Evolutionary conservation across 225 moss, liverwort and hornwort species (phyloP).

Genomic region (Climacium dendroides): DNA sequence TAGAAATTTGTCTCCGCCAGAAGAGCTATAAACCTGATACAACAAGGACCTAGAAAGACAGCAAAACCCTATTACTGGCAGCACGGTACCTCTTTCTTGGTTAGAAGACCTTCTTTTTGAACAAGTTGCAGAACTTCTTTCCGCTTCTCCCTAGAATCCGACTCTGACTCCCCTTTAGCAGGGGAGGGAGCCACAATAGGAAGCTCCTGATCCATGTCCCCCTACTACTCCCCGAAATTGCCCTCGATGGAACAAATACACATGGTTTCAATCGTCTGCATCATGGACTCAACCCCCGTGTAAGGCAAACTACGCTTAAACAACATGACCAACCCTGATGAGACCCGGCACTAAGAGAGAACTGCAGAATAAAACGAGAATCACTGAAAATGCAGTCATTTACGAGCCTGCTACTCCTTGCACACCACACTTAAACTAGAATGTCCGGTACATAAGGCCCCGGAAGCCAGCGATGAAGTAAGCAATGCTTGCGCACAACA

Average conservation of each 20-base stretch:
- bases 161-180: conserved; percentile 11
- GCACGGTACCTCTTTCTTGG: conserved; percentile 36
- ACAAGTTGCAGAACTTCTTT: conserved; percentile 29
- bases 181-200: conserved; percentile 3
- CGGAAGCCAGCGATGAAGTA: background rate
- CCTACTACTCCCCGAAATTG: background rate
- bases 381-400: background rate
- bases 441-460: too few species aligned
- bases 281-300: background rate
- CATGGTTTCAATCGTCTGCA: background rate
- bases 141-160: conserved; percentile 12
- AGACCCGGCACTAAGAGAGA: background rate
- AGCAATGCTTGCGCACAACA: background rate
- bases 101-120: conserved; percentile 21
- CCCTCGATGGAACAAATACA: background rate
- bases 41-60: background rate
- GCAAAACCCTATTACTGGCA: background rate
- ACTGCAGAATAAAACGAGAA: background rate
- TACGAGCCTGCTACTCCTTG: background rate
- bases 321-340: background rate
- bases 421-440: background rate
- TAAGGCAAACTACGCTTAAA: background rate
- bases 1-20: background rate
- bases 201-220: conserved; percentile 21
- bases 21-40: background rate